A percentile compares a stretch with the other conserved stretches of the same genome.
phyloP scores from a whole-genome alignment of 495 filamentous ascomycete species.

The Echria macrotheca region DNA sequence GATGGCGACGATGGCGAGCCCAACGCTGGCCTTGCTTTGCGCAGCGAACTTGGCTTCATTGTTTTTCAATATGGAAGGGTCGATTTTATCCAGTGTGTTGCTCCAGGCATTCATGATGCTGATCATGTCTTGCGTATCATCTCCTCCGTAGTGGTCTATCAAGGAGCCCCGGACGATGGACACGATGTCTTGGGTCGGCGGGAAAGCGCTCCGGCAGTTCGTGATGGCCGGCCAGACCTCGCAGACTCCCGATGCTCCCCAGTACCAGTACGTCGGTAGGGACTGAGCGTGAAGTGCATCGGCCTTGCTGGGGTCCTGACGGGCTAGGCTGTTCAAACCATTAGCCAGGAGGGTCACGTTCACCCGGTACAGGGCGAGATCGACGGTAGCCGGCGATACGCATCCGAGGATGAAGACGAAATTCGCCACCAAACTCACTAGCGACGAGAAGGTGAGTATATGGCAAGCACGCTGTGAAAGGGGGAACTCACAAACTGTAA shows the following conservation, averaged over 20 bases:
- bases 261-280: slow-evolving; percentile 1
- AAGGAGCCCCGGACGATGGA: neutral
- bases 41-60: neutral
- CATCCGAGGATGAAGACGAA: slow-evolving; percentile 2
- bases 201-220: neutral
- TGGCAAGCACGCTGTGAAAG: too few relatives aligned
- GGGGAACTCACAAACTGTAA: too few relatives aligned
- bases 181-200: neutral
- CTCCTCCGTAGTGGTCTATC: too few relatives aligned
- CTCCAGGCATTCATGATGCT: neutral
- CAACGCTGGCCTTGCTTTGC: slow-evolving; percentile 1
- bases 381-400: neutral
- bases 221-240: neutral
- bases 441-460: too few relatives aligned
- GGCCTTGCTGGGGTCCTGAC: neutral
- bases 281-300: neutral
- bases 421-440: neutral
- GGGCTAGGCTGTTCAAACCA: neutral
- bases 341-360: neutral
- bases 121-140: neutral
- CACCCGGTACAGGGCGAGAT: slow-evolving; percentile 10
- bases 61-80: neutral
- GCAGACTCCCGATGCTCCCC: slow-evolving; percentile 6
- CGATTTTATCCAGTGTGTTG: neutral
- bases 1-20: neutral